These are phyloP conservation scores for Colletotrichum tofieldiae DNA, from an alignment of 2,329 filamentous ascomycete genomes.

Conservation along the genomic window DNA sequence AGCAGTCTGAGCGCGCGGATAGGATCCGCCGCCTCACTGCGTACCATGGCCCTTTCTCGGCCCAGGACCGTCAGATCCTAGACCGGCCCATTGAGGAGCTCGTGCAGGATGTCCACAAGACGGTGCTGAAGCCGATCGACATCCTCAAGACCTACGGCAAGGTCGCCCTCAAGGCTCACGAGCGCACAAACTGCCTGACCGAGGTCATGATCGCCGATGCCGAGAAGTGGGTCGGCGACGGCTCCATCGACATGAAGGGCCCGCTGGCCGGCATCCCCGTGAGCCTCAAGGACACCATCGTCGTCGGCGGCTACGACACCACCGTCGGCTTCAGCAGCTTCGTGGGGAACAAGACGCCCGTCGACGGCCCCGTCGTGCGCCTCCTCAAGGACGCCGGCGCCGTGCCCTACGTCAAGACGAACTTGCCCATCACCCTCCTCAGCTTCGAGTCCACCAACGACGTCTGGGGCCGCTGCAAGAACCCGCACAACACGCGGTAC, in stretches of 20 bases:
- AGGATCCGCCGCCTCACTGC: conserved; percentile 77
- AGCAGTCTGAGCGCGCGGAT: conserved; percentile 81
- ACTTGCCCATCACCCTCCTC: conserved; percentile 87
- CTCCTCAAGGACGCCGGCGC: conserved; percentile 91
- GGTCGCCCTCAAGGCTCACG: conserved; percentile 85
- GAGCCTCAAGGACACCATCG: conserved; percentile 85
- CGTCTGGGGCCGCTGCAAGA: conserved; percentile 86
- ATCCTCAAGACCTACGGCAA: conserved; percentile 91
- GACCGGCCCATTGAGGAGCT: conserved; percentile 83
- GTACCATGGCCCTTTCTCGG: conserved; percentile 78
- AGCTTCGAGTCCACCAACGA: conserved; percentile 86
- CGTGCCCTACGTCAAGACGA: conserved; percentile 94
- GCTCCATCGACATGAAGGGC: conserved; percentile 79
- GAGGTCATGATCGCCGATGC: conserved; percentile 87
- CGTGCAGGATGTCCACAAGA: conserved; percentile 83
- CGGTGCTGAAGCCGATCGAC: conserved; percentile 75
- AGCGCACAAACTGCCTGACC: conserved; percentile 90
- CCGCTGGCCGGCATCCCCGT: conserved; percentile 91
- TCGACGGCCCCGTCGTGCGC: conserved; percentile 81
- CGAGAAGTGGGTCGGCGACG: conserved; percentile 77
- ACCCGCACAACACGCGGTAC: conserved; percentile 88
- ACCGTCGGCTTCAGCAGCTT: conserved; percentile 85
- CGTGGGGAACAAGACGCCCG: conserved; percentile 74
- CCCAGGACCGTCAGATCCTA: conserved; percentile 77
- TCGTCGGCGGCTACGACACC: conserved; percentile 86